Evolutionary conservation across 192 early-diverging fungal genomes (phyloP), one percentile per base, ranked within the genome.

Genomic region (Phycomyces blakesleeanus): DNA sequence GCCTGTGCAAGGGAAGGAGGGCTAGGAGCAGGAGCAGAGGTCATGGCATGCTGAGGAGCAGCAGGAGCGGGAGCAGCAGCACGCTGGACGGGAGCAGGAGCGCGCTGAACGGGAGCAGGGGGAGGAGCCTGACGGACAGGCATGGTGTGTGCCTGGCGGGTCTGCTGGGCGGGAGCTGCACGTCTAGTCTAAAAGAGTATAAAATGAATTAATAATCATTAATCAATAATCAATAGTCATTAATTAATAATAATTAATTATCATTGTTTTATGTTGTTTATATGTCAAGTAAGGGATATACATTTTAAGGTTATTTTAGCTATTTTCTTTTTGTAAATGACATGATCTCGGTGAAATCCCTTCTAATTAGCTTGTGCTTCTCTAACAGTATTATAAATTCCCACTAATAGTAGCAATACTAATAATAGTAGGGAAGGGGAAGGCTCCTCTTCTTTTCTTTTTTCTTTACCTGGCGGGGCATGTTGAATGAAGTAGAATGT

Each of bases 51-150:
- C 52, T 63, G 68, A 16, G 75, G 67, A 51, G 81, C 59, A 65
- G 86, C 68, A 20, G 78, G 77, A 57, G 79, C 74, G 34, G 82
- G 72, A 66, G 78, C 63, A 27, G 57, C 18, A 54, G 44, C 51
- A 40, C 55, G 55, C 59, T 57, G 55, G 44, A 18, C 62, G 12
- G 44, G 50, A 61, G 60, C 25, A 24, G 52, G 60, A 37, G 52
- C 40, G 9, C 49, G 52, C 42, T 16, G 53, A 49, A 74, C 68
- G 40, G 78, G 60, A 67, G 86, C 62, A 34, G 80, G 80, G 52
- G 80, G 78, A 42, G 83, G 72, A 64, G 79, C 69, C 66, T 85
- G 85, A 50, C 83, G 87, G 66, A 76, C 71, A 78, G 86, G 81
- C 74, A 77, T 78, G 62, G 84, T 75, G 14, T 73, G 76, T 51